Evolutionary conservation across 345 rosid species (phyloP).

Genomic region (Moricandia arvensis): DNA sequence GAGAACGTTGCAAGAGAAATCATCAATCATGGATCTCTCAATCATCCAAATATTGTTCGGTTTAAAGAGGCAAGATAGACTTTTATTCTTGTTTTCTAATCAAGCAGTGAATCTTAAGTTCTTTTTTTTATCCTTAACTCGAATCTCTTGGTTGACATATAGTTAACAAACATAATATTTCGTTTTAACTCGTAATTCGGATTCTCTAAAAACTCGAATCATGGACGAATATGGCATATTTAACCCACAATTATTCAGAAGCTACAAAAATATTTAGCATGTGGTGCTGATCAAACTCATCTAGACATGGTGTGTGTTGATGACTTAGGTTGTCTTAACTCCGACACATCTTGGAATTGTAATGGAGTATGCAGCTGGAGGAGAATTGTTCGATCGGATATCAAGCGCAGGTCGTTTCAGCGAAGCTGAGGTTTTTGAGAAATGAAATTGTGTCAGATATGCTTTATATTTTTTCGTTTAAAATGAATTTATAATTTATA

Average conservation of each 20-base stretch:
- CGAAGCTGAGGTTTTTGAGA: constrained; percentile 56
- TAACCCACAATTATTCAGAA: neutral
- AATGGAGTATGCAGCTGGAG: constrained; percentile 81
- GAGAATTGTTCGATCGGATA: constrained; percentile 64
- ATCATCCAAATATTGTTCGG: constrained; percentile 66
- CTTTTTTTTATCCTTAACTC: neutral
- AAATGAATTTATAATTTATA: neutral
- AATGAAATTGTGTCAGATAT: neutral
- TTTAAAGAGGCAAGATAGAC: constrained; percentile 55
- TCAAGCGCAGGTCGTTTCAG: constrained; percentile 59
- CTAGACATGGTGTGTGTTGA: neutral
- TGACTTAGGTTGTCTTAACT: constrained; percentile 54
- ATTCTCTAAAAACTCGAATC: neutral
- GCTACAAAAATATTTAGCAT: neutral
- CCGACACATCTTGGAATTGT: constrained; percentile 74
- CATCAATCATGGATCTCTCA: constrained; percentile 69
- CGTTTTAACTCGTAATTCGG: constrained; percentile 1
- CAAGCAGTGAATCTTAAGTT: neutral
- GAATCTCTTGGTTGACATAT: constrained; percentile 4
- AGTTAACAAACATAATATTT: neutral
- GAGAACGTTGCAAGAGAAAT: constrained; percentile 77
- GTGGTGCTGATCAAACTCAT: neutral
- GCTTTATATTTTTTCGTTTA: neutral
- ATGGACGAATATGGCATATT: neutral
- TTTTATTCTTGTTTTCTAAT: neutral